Base-by-base conservation (phyloP, 2,329 filamentous ascomycete genomes). In the Verticillium klebahnii region DNA sequence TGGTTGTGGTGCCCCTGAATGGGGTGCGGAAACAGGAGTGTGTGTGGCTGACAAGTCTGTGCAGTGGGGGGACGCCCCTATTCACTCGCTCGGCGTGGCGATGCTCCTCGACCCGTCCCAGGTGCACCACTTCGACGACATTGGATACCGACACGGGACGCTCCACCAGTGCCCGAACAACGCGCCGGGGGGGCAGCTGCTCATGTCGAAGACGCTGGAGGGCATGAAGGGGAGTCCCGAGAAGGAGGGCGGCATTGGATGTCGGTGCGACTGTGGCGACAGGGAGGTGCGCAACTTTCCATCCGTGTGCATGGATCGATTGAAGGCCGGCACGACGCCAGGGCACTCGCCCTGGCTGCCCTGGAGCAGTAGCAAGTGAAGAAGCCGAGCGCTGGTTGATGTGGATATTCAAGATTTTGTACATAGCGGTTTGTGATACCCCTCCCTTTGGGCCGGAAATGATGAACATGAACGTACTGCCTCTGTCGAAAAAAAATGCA, bases 241-340 rank as follows among this genome's bases (percentile, higher is more conserved):
- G 64, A 66, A 66, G 23, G 65, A 70, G 5, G 74, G 72, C 50
- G 76, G 75, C 12, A 71, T 78, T 61, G 77, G 77, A 1, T 79
- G 77, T 63, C 75, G 77, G 9, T 79, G 77, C 63, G 71, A 74
- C 61, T 79, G 77, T 65, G 71, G 75, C 66, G 74, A 73, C n/a
- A 62, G 64, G 55, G 67, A 66, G 61, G 67, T 65, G 5, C 68
- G 67, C 14, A 78, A 79, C 58, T 70, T 70, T 57, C 67, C 67
- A 2, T 64, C 66, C 11, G 75, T 74, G 60, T 79, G 77, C 61
- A 64, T 75, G 14, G 71, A 77, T 64, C 75, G 69, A 58, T 4
- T 62, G 23, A 78, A 61, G 77, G 74, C 65, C 72, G 88, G 9
- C 78, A 80, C 64, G 74, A 79, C 62, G 76, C 79, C 8, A 78